Evolutionary conservation across 1,139 yeast genomes (phyloP).

Genomic region (Suhomyces guaymorum): DNA sequence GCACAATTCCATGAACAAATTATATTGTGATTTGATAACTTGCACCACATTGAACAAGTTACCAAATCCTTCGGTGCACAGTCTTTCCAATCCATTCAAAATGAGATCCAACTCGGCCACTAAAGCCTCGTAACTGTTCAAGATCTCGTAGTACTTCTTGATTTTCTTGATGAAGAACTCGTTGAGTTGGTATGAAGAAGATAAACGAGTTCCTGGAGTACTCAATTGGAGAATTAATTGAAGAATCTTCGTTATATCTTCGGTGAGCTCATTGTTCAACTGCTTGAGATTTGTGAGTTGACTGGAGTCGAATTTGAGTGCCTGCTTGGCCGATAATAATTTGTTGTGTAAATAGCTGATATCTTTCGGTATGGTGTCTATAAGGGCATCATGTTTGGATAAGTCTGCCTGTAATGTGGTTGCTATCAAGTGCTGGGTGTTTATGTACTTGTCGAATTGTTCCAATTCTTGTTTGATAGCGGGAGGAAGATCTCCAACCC

Average conservation of each 20-base stretch:
- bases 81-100: slow-evolving; percentile 44
- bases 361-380: slow-evolving; percentile 84
- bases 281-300: slow-evolving; percentile 38
- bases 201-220: slow-evolving; percentile 65
- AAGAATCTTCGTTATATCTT: slow-evolving; percentile 68
- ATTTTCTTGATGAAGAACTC: slow-evolving; percentile 56
- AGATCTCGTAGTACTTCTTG: slow-evolving; percentile 62
- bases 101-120: slow-evolving; percentile 68
- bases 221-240: slow-evolving; percentile 65
- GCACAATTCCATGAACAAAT: slow-evolving; percentile 85
- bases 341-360: slow-evolving; percentile 68
- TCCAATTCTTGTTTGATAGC: slow-evolving; percentile 74
- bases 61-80: slow-evolving; percentile 48
- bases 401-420: slow-evolving; percentile 71
- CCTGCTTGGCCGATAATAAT: slow-evolving; percentile 65
- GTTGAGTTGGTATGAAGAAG: slow-evolving; percentile 52
- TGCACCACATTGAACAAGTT: slow-evolving; percentile 58
- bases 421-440: slow-evolving; percentile 78
- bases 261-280: slow-evolving; percentile 59
- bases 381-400: slow-evolving; percentile 64
- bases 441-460: slow-evolving; percentile 79
- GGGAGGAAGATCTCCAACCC: slow-evolving; percentile 82
- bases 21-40: slow-evolving; percentile 79
- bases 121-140: slow-evolving; percentile 73
- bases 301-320: slow-evolving; percentile 49